phyloP scores from a whole-genome alignment of 1,284 basidiomycete species.

The Agaricales sp. region DNA sequence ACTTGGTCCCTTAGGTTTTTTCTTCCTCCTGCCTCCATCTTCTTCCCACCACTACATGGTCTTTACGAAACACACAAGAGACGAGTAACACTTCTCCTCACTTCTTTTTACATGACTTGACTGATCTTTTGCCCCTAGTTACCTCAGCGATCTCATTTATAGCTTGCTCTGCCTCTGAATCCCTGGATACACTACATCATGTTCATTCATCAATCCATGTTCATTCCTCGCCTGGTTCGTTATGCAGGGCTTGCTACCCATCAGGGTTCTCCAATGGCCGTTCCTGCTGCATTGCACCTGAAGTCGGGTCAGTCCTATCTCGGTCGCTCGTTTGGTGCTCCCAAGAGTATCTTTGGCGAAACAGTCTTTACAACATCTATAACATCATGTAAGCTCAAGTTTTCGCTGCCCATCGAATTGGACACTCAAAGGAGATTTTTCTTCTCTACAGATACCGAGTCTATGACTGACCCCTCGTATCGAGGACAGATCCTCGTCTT shows the following conservation, averaged over 20 bases:
- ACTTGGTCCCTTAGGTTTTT: no score
- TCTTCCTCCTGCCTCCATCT: no score
- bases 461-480: slow-evolving; percentile 99
- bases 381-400: slow-evolving; percentile 71
- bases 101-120: slow-evolving; percentile 10
- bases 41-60: slow-evolving; percentile 57
- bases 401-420: not conserved
- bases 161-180: slow-evolving; percentile 58
- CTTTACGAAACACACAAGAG: slow-evolving; percentile 74
- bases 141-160: slow-evolving; percentile 80
- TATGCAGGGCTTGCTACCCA: slow-evolving; percentile 49
- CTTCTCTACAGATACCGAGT: slow-evolving; percentile 76
- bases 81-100: slow-evolving; percentile 50
- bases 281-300: slow-evolving; percentile 85
- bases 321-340: slow-evolving; percentile 86
- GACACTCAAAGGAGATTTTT: no score
- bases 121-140: slow-evolving; percentile 32
- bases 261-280: slow-evolving; percentile 30
- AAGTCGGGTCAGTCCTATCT: slow-evolving; percentile 90
- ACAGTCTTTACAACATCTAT: slow-evolving; percentile 99
- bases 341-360: slow-evolving; percentile 87
- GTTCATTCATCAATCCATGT: slow-evolving; percentile 45
- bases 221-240: slow-evolving; percentile 39
- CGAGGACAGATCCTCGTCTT: slow-evolving; percentile 97
- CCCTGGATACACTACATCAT: slow-evolving; percentile 24